Conservation (phyloP, 2,329 filamentous ascomycete genomes). For the Emmonsiellopsis sp. region DNA sequence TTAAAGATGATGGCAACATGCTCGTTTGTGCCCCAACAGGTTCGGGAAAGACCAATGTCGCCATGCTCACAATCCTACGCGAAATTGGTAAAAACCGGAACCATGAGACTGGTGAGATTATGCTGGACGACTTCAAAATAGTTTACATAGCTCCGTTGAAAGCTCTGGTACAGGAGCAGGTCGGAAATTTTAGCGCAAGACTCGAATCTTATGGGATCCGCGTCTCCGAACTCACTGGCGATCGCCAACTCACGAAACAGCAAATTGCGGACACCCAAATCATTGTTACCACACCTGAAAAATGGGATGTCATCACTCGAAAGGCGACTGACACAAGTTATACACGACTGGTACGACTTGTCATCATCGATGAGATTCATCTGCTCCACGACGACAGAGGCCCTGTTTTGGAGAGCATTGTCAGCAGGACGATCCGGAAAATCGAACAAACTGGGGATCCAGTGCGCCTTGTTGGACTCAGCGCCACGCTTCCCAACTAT, state of each 20-base stretch:
- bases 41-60: slow-evolving; percentile 96
- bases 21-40: slow-evolving; percentile 94
- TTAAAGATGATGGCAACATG: slow-evolving; percentile 93
- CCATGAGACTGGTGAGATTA: slow-evolving; percentile 80
- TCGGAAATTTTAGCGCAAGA: slow-evolving; percentile 91
- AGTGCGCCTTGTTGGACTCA: slow-evolving; percentile 83
- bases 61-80: slow-evolving; percentile 90
- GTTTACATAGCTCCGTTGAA: slow-evolving; percentile 96
- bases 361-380: slow-evolving; percentile 98
- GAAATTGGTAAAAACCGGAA: slow-evolving; percentile 95
- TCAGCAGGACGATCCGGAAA: slow-evolving; percentile 84
- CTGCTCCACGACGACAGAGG: slow-evolving; percentile 94
- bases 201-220: slow-evolving; percentile 84
- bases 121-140: slow-evolving; percentile 95
- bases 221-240: slow-evolving; percentile 92
- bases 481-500: slow-evolving; percentile 93
- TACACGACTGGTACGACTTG: slow-evolving; percentile 88
- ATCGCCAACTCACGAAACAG: slow-evolving; percentile 95
- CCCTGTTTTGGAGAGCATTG: slow-evolving; percentile 92
- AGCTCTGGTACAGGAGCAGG: slow-evolving; percentile 92
- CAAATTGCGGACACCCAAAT: slow-evolving; percentile 97
- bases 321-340: slow-evolving; percentile 96
- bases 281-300: slow-evolving; percentile 96
- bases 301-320: slow-evolving; percentile 97
- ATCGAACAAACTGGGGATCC: slow-evolving; percentile 91